Evolutionary conservation across 2,329 filamentous ascomycete genomes (phyloP), one percentile per base, ranked within the genome.

Genomic region (Botryotinia calthae): DNA sequence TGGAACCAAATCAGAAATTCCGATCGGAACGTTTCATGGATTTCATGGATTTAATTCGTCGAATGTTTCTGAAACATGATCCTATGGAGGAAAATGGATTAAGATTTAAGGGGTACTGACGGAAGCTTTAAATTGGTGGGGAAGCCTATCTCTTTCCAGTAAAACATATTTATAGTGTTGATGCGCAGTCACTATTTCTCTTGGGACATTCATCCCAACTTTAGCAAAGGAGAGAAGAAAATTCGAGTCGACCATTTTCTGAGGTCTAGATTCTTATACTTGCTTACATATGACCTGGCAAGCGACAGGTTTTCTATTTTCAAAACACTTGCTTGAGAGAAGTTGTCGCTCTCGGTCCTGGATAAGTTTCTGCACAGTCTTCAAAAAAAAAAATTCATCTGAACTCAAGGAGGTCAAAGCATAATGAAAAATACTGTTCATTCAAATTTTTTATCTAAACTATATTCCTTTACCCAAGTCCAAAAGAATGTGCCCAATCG

Each of bases 401-500:
- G 34, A 67, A 56, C 18, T 28, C n/a, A 28, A 28, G 2, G 54
- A n/a, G 10, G 48, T 67, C 65, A 67, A 67, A 67, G 65, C 65
- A 56, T 22, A 42, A 67, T 9, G 28, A 22, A 18, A 6, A 56
- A 56, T 9, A 4, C 54, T 14, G 9, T n/a, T 34, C 25, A 40
- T 31, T 64, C n/a, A 40, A 37, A 28, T 40, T 70, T 70, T 31
- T 8, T 62, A 42, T 46, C 14, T 28, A 56, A 62, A 62, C 48
- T 28, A 62, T 70, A 70, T 40, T 16, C 42, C 22, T 51, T 51
- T 2, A 8, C 31, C 28, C 56, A 63, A 70, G 8, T 63, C 42
- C 7, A 70, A 70, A 70, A 25, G 68, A 70, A 48, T 63, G 68
- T 51, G 42, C 40, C 46, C 18, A 64, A 48, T 70, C 56, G 18